Evolutionary conservation across 768 basidiomycete genomes (phyloP), one percentile per base, ranked within the genome.

Genomic region (Brasilioporus rufonigricans): DNA sequence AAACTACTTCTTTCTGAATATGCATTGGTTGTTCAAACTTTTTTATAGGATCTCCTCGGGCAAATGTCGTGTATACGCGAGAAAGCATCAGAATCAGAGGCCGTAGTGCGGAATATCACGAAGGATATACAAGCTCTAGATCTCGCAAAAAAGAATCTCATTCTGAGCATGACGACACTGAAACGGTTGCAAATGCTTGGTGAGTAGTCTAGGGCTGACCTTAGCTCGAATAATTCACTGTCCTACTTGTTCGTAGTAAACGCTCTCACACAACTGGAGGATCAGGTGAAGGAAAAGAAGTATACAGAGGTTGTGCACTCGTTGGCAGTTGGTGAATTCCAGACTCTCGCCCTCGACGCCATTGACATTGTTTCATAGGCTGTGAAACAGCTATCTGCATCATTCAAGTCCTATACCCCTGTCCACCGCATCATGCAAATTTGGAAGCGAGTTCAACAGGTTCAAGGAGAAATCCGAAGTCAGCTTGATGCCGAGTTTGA

Each of bases 1-100:
- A 83, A 67, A 12, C 23, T 26, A 1, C 9, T 21, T 41, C 50
- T 18, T 3, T 57, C 32, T 21, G 27, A 46, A 36, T 14, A 41
- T 12, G 12, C 21, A 14, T 38, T 29, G 18, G 29, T 55, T 45
- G 19, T 50, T 57, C 38, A 65, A 52, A 50, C 38, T 47, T 26
- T 44, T 29, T 23, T 52, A 12, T 65, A 98, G 95, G 94, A 97
- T 65, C 79, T 98, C 16, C 80, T 98, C 45, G 86, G 89, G 26
- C 96, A 98, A 74, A 96, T 98, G 85, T 94, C 89, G 35, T 88
- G 89, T 52, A 97, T 98, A 60, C 83, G 93, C 41, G 94, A 98
- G 73, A 98, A 98, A 67, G 94, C 96, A 0, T 91, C 93, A 1
- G 97, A 99, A 68, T 94, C 93, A 3, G 97, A 98, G 64, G 93